Evolutionary conservation across 345 rosid species (phyloP).

Genomic region (Odontarrhena argentea): DNA sequence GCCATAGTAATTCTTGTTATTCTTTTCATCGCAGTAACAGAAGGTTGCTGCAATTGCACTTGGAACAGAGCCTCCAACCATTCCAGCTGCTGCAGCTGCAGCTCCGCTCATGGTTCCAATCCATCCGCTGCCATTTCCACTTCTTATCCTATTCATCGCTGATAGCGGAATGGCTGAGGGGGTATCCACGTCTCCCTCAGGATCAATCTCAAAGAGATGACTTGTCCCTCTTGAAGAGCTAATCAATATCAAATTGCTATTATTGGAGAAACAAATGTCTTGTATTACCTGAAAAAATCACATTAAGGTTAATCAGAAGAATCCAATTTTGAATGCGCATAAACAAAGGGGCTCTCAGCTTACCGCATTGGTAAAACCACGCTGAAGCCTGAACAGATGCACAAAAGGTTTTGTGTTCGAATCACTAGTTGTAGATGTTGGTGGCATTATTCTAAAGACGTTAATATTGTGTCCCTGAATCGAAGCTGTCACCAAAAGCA

Average conservation of each 20-base stretch:
- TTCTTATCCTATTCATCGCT: slow-evolving; percentile 80
- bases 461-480: slow-evolving; percentile 91
- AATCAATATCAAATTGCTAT: slow-evolving; percentile 86
- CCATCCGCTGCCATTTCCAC: slow-evolving; percentile 76
- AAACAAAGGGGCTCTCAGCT: slow-evolving; percentile 28
- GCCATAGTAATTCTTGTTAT: slow-evolving; percentile 32
- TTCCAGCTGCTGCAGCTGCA: slow-evolving; percentile 90
- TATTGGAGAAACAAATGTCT: slow-evolving; percentile 86
- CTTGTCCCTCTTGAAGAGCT: slow-evolving; percentile 95
- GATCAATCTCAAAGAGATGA: slow-evolving; percentile 85
- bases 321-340: neutral
- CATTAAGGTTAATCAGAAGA: slow-evolving; percentile 13
- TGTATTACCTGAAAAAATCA: slow-evolving; percentile 71
- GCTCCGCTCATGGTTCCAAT: slow-evolving; percentile 73
- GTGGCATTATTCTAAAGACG: slow-evolving; percentile 81
- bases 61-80: slow-evolving; percentile 52
- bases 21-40: slow-evolving; percentile 58
- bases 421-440: slow-evolving; percentile 47
- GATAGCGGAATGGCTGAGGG: slow-evolving; percentile 60
- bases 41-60: slow-evolving; percentile 81
- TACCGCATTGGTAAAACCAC: slow-evolving; percentile 96
- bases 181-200: slow-evolving; percentile 47
- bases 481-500: slow-evolving; percentile 88
- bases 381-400: slow-evolving; percentile 88
- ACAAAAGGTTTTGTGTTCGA: slow-evolving; percentile 47